Percentiles rank a stretch among this genome's conserved stretches.
Evolutionary conservation across 2,329 filamentous ascomycete genomes (phyloP).

Genomic region (Stagonosporopsis rhizophila): DNA sequence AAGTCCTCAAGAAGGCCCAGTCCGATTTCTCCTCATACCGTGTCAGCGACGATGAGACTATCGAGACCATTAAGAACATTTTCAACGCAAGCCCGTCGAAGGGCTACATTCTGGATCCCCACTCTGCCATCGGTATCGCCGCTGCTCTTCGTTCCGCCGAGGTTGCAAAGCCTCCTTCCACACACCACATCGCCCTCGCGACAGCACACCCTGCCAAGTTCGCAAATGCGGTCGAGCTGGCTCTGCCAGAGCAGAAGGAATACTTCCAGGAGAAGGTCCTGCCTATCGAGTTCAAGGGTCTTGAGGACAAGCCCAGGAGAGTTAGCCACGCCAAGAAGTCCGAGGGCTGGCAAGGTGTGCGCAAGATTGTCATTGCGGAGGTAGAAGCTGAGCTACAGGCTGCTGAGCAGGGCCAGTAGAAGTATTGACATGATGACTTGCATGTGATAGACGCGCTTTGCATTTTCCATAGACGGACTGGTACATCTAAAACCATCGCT

Average conservation of each 20-base stretch:
- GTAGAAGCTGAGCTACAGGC: constrained; percentile 61
- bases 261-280: constrained; percentile 82
- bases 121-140: constrained; percentile 85
- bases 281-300: constrained; percentile 79
- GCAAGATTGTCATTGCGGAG: constrained; percentile 76
- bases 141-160: constrained; percentile 74
- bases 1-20: constrained; percentile 74
- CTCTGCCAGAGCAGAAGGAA: constrained; percentile 72
- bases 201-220: constrained; percentile 98
- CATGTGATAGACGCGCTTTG: constrained; percentile 15
- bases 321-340: constrained; percentile 71
- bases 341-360: constrained; percentile 74
- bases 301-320: constrained; percentile 77
- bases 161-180: constrained; percentile 56
- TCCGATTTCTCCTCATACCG: constrained; percentile 82
- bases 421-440: constrained; percentile 1
- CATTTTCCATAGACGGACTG: constrained; percentile 4
- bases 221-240: constrained; percentile 79
- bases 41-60: constrained; percentile 62
- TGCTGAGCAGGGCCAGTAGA: constrained; percentile 34
- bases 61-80: constrained; percentile 55
- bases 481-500: constrained; percentile 1
- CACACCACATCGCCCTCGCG: constrained; percentile 80
- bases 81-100: constrained; percentile 58
- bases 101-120: constrained; percentile 86